Evolutionary conservation across 371 early-diverging fungal species (phyloP).

Genomic region (Mucor plumbeus): DNA sequence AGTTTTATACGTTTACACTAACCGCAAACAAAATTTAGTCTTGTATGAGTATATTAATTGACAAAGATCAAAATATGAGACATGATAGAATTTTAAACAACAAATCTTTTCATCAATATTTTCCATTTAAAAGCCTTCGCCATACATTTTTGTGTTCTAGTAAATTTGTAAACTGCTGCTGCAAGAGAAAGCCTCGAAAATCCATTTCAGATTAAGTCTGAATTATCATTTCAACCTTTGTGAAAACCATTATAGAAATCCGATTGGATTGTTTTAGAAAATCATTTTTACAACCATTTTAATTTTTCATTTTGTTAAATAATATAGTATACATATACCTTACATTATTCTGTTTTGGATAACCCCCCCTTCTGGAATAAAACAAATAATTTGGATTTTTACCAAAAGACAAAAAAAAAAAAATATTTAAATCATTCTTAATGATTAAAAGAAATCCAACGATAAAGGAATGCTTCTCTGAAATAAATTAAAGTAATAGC

Average conservation of each 20-base stretch:
- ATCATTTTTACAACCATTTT: no score
- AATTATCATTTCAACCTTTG: background rate
- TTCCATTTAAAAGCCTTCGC: constrained; percentile 1
- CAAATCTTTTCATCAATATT: constrained; percentile 16
- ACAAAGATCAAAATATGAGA: constrained; percentile 60
- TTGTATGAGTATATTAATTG: constrained; percentile 64
- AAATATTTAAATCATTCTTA: constrained; percentile 4
- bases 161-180: constrained; percentile 2
- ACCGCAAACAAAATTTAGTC: constrained; percentile 31
- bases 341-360: background rate
- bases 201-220: constrained; percentile 8
- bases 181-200: background rate
- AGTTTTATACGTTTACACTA: background rate
- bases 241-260: constrained; percentile 5
- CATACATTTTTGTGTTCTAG: background rate
- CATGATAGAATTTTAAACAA: constrained; percentile 56
- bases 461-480: background rate
- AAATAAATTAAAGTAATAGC: background rate
- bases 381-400: background rate
- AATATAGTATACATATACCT: background rate
- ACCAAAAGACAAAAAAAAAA: background rate
- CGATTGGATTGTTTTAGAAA: no score
- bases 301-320: no score
- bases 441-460: background rate
- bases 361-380: background rate